Evolutionary conservation across 1,139 yeast genomes (phyloP), one percentile per base, ranked within the genome.

Genomic region (Suhomyces panamericanus): DNA sequence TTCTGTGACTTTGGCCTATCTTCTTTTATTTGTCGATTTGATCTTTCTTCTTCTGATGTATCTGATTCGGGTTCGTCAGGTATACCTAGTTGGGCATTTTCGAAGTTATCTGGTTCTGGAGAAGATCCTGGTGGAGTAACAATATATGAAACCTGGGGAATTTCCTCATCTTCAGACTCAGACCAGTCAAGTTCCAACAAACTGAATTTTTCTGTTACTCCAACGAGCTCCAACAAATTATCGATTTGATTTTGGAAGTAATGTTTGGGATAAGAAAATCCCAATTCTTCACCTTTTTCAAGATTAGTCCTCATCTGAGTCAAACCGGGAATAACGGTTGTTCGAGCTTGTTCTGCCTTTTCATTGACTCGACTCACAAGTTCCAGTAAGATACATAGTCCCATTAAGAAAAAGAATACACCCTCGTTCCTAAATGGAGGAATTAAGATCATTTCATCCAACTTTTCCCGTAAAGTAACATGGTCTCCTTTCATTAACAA

Each of bases 401-500:
- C 63, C 45, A 60, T 46, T 22, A 74, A 52, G 47, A 63, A 73
- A 45, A 69, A 67, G 38, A 70, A 64, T 0, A 64, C 60, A 0
- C 82, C 81, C 41, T 77, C 77, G 9, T 58, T 60, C 47, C 66
- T 67, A 52, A 66, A 77, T 0, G 82, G 81, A 1, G 75, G 76
- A 44, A 66, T 69, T 33, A 77, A 60, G 29, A 76, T 51, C 39
- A 76, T 52, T 35, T 72, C 78, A 31, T 70, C 69, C 13, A 78
- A 54, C 14, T 53, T 62, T 11, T 63, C 68, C 35, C 56, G 59
- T 2, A 70, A 58, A 28, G 47, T 55, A 7, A 56, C 46, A 42
- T 58, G 63, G 10, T 67, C 60, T n/a, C 62, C 59, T 13, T 57
- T 54, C 5, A 56, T 55, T 35, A 73, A 49, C 17, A 72, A 55